Base-by-base conservation (phyloP, 1,139 yeast genomes). In the Geotrichum siamense region DNA sequence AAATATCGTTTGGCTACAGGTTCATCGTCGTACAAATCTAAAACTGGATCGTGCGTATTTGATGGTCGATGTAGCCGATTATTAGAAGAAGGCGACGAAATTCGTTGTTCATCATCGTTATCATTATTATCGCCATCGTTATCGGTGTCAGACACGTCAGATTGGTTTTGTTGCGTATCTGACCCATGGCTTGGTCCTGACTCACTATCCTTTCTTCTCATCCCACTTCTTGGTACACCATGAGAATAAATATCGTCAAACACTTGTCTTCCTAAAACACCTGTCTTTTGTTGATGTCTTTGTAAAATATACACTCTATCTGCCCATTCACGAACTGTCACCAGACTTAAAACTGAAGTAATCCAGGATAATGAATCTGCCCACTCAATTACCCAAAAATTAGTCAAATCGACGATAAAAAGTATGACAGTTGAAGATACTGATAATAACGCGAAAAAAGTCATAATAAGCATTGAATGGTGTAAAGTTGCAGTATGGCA, bases 291-390 rank as follows among this genome's bases (percentile, higher is more conserved):
- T 47, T 72, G 72, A 10, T 67, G 68, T 51, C 75, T 73, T 65
- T 78, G 78, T 29, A 79, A 63, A 12, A 71, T 63, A 46, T 74
- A 73, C 46, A 79, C 72, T 48, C 82, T 71, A 55, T 82, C 82
- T 48, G 82, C 74, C 93, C 94, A 84, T 62, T 82, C 94, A 91
- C 94, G 82, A 0, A 84, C 85, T 9, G 81, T 70, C 5, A 82
- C 82, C 38, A 84, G 82, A 31, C 85, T 74, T 16, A 81, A 67
- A 10, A 82, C 75, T 55, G 81, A 79, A 5, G 82, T 74, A 1
- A 82, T 79, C 30, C 85, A 77, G 38, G 82, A 78, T 57, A 82
- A 79, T 38, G 83, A 67, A 57, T 82, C 93, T 10, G 86, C 76
- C 50, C 82, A 68, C 52, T 80, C 83, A 49, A 75, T 75, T 9